Percentiles rank a stretch among this genome's conserved stretches.
Evolutionary conservation across 345 rosid species (phyloP).

Genomic region (Sisymbrium irio): DNA sequence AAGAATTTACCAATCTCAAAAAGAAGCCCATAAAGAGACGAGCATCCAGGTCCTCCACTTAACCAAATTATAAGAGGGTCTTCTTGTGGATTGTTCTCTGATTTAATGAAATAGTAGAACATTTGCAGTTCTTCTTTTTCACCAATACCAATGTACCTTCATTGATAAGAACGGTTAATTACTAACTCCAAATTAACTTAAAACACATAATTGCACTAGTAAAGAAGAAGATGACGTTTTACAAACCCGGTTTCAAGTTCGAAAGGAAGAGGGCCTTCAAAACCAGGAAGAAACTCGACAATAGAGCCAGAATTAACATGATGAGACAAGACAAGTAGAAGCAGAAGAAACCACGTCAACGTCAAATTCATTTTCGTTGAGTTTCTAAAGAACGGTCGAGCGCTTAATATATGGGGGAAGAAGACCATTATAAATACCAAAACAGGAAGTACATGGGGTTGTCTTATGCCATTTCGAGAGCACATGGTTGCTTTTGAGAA

Average conservation of each 20-base stretch:
- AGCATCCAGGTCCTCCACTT: conserved; percentile 41
- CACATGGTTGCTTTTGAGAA: too few species aligned
- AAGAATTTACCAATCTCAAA: conserved; percentile 19
- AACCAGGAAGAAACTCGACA: too few species aligned
- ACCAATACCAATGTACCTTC: conserved; percentile 31
- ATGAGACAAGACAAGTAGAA: too few species aligned
- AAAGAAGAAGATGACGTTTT: background rate
- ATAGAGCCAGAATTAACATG: too few species aligned
- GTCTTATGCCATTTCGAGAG: too few species aligned
- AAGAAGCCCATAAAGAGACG: conserved; percentile 13
- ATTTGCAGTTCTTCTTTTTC: conserved; percentile 20
- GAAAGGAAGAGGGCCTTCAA: too few species aligned
- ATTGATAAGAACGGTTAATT: background rate
- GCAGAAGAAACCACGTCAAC: too few species aligned
- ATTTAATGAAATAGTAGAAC: conserved; percentile 34
- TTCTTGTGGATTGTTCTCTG: conserved; percentile 30
- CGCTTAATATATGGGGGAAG: too few species aligned
- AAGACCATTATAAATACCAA: too few species aligned
- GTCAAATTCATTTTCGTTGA: too few species aligned
- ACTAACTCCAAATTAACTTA: background rate
- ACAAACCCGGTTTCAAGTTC: conserved; percentile 42
- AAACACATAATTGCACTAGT: background rate
- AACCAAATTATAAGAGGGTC: conserved; percentile 37
- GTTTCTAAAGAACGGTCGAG: too few species aligned
- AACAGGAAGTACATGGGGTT: too few species aligned